phyloP scores from a whole-genome alignment of 805 yeast species.

The Pichia thaimueangensis region DNA sequence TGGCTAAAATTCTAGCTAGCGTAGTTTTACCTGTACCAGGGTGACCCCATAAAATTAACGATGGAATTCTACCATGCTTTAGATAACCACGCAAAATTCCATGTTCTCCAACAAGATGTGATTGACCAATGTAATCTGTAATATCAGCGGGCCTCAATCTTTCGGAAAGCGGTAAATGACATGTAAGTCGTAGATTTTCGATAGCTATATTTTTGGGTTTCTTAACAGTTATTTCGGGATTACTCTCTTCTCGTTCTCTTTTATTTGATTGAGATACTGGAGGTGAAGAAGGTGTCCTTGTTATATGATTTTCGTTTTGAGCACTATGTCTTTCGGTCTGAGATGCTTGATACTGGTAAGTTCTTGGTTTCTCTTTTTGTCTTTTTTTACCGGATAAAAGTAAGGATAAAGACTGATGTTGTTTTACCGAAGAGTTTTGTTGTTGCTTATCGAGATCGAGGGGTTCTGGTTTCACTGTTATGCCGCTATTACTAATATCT shows the following conservation, averaged over 20 bases:
- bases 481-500: not conserved
- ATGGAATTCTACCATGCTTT: conserved; percentile 62
- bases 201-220: conserved; percentile 2
- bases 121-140: conserved; percentile 77
- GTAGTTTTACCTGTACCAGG: conserved; percentile 97
- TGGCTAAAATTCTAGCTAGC: conserved; percentile 50
- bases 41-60: conserved; percentile 90
- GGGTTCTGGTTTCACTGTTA: not conserved
- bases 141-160: conserved; percentile 70
- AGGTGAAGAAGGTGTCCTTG: not conserved
- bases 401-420: conserved; percentile 1
- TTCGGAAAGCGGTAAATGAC: conserved; percentile 59
- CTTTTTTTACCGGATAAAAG: conserved; percentile 8
- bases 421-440: not conserved
- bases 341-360: conserved; percentile 6
- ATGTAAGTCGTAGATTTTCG: conserved; percentile 17
- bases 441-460: no score
- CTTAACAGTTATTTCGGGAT: conserved; percentile 1
- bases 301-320: no score
- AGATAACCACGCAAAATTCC: conserved; percentile 67
- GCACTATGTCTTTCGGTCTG: no score
- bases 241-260: not conserved
- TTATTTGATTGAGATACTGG: not conserved
- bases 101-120: conserved; percentile 58
- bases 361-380: conserved; percentile 10